Percentiles rank a stretch among this genome's conserved stretches.
Evolutionary conservation across 805 yeast genomes (phyloP).

Genomic region (Yarrowia sp.): DNA sequence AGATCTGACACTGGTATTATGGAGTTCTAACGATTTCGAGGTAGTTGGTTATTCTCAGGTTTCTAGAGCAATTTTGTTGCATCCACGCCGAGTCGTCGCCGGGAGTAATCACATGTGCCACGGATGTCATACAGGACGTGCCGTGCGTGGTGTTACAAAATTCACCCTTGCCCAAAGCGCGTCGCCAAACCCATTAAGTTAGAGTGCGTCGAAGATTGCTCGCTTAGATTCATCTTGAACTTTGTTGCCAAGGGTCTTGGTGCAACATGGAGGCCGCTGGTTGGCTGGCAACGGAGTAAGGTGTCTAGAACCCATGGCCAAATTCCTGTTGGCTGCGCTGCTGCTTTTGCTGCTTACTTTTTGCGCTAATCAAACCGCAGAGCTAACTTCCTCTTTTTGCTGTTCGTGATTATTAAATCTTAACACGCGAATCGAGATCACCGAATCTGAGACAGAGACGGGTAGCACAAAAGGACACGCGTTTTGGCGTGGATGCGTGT

Average conservation of each 20-base stretch:
- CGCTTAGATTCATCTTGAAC: background rate
- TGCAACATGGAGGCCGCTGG: background rate
- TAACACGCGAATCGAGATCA: slow-evolving; percentile 12
- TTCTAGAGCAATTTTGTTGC: no score
- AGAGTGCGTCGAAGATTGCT: background rate
- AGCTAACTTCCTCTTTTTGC: background rate
- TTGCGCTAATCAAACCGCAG: no score
- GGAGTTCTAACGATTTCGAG: no score
- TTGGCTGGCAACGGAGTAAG: background rate
- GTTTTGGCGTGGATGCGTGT: background rate
- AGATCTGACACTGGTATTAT: background rate
- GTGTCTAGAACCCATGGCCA: background rate
- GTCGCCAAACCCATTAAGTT: slow-evolving; percentile 14
- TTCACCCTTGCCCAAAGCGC: background rate
- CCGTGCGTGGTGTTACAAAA: background rate
- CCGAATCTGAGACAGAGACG: slow-evolving; percentile 8
- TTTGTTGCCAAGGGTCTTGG: background rate
- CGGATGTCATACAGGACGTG: no score
- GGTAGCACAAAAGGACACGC: background rate
- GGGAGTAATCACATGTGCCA: no score
- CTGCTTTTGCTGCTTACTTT: background rate
- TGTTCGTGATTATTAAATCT: slow-evolving; percentile 6
- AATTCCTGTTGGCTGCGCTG: background rate
- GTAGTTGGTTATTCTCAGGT: no score
- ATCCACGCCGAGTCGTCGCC: no score